Evolutionary conservation across 805 yeast species (phyloP), one percentile per base, ranked within the genome.

Genomic region (Ogataea nonfermentans): DNA sequence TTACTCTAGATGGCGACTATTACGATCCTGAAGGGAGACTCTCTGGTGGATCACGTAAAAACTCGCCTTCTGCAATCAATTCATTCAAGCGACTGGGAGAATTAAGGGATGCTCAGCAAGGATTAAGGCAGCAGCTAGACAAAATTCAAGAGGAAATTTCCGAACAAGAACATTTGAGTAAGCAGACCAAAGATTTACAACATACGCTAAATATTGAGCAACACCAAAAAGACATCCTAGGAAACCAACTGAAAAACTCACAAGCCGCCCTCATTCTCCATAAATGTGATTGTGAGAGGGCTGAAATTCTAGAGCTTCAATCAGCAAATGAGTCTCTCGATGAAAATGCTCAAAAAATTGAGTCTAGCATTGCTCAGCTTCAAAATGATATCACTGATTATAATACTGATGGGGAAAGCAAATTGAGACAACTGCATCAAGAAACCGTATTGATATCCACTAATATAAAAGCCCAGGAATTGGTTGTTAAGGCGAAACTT

Each of bases 21-120:
- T 93, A 90, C 63, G 99, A 93, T 57, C 99, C 99, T 0, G 88
- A 84, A 49, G 99, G 99, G 11, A 86, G 95, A 6, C 68, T 93
- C 19, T 85, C 96, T 1, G 99, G 99, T 33, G 98, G 98, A n/a
- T 81, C 95, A 14, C 73, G 91, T 50, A 79, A 71, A 47, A 68
- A 69, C 34, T 66, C 76, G 11, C 71, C 77, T 2, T 74, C 88
- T 0, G 61, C 84, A 3, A 67, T 90, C 41, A 59, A 77, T 9
- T 77, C 76, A 30, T 76, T 89, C 58, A 91, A 83, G 53, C 75
- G 75, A 42, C 81, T 73, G 49, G 60, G 62, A 12, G 55, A 47
- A 3, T 53, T 78, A 26, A 75, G 74, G 48, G 41, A 46, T 1
- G 73, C 75, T 31, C 59, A 84, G 29, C 48, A 53, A 3, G 47